Evolutionary conservation across 257 asterid species (phyloP), one percentile per base, ranked within the genome.

Genomic region (Petunia secreta): DNA sequence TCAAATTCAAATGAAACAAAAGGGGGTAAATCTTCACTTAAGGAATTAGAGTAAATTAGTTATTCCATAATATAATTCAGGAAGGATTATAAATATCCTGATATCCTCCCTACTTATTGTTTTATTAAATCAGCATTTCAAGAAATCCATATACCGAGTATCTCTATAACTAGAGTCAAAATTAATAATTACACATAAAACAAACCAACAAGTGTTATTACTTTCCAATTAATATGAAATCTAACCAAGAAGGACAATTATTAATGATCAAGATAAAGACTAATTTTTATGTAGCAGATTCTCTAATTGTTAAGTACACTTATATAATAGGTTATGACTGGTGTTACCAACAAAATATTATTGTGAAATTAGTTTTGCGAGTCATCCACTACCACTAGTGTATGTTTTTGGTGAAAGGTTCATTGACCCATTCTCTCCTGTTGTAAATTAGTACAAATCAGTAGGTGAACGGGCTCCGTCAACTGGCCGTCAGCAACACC

Each of bases 381-480:
- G 75, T 3, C 60, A 13, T 55, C 25, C 25, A 25, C 25, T 25
- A 25, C 25, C 25, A 25, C 25, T 25, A 25, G 25, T 36, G n/a
- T 2, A 4, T 59, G 7, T 59, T 7, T n/a, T 4, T 43, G n/a
- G 15, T 65, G 74, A 14, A 65, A 65, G 36, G 46, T 58, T 16
- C 16, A 46, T 44, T 16, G 59, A 46, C 77, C 43, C 44, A 46
- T 46, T 69, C 40, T 6, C 59, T 9, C 25, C 25, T 57, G 16
- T n/a, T 54, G 60, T 54, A 54, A 16, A 16, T 54, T 54, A 54
- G 60, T 4, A 58, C 40, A 11, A 6, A 6, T 79, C 13, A 80
- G 82, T 86, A 78, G 89, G 84, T 83, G 63, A 46, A 55, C 64
- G 64, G 34, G 77, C 66, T 73, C 69, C 84, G 74, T 67, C 64